These are phyloP conservation scores for Boletus vinaceobasis DNA, from an alignment of 768 basidiomycete species.

Conservation along the genomic window DNA sequence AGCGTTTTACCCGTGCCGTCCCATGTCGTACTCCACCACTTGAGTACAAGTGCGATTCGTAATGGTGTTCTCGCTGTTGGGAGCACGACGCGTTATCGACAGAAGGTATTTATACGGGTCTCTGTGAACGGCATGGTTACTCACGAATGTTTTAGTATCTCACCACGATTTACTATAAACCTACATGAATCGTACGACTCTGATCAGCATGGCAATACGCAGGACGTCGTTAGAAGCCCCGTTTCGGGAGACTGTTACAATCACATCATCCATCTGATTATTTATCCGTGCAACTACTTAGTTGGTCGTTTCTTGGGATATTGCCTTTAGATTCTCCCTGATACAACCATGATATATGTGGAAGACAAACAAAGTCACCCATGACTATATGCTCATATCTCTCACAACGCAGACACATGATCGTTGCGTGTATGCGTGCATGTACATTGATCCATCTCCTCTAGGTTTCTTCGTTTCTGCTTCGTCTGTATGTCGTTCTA, in stretches of 20 bases:
- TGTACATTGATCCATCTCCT: conserved; percentile 1
- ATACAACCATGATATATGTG: conserved; percentile 20
- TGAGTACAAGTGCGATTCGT: conserved; percentile 92
- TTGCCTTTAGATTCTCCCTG: conserved; percentile 23
- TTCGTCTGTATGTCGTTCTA: conserved; percentile 17
- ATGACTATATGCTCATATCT: conserved; percentile 17
- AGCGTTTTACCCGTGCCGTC: conserved; percentile 89
- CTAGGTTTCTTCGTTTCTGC: conserved; percentile 8
- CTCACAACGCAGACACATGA: conserved; percentile 2
- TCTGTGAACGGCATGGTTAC: conserved; percentile 3
- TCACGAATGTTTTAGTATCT: conserved; percentile 55
- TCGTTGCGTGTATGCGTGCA: conserved; percentile 7
- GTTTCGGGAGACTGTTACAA: conserved; percentile 8
- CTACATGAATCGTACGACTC: conserved; percentile 39
- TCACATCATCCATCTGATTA: conserved; percentile 17
- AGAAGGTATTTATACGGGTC: conserved; percentile 59
- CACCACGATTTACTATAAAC: conserved; percentile 82
- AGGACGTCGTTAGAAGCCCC: conserved; percentile 25
- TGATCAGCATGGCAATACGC: conserved; percentile 18
- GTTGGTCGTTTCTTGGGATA: conserved; percentile 29
- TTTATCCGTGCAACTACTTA: conserved; percentile 25
- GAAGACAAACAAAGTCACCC: conserved; percentile 14
- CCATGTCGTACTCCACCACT: conserved; percentile 91
- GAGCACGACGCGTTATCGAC: conserved; percentile 85
- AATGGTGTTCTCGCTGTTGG: conserved; percentile 93